These are phyloP conservation scores for Penicillium janthinellum DNA, from an alignment of 2,329 filamentous ascomycete species.

Conservation along the genomic window DNA sequence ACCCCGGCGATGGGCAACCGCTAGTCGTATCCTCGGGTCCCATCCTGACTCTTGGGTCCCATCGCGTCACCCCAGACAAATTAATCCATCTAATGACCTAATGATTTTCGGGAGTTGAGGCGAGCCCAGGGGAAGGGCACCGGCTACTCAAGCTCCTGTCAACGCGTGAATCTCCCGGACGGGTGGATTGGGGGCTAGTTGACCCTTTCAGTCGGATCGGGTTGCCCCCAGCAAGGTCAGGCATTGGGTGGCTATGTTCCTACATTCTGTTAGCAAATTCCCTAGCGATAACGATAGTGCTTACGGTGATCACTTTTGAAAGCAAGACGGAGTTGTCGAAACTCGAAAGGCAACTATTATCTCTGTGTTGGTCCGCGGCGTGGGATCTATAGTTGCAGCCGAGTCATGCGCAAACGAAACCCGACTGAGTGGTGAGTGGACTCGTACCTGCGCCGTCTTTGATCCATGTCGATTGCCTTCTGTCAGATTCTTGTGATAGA, in stretches of 20 bases:
- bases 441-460: constrained; percentile 17
- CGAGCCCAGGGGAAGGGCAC: constrained; percentile 21
- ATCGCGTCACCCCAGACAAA: constrained; percentile 3
- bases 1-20: neutral
- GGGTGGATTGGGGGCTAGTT: constrained; percentile 7
- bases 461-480: constrained; percentile 5
- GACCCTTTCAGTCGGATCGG: neutral
- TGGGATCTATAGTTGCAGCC: constrained; percentile 7
- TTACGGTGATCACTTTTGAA: neutral
- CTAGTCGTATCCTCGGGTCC: neutral
- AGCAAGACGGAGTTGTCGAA: neutral
- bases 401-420: constrained; percentile 5
- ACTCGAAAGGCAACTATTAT: constrained; percentile 6
- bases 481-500: neutral
- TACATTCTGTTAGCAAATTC: neutral
- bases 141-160: constrained; percentile 23
- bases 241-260: neutral
- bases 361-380: neutral
- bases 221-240: neutral
- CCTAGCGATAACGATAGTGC: neutral
- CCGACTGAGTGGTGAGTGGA: neutral
- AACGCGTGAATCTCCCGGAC: constrained; percentile 26
- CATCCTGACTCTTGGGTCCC: constrained; percentile 5
- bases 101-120: neutral
- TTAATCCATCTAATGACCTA: neutral